phyloP scores from a whole-genome alignment of 257 asterid genomes.

The Ajuga chamaepitys region DNA sequence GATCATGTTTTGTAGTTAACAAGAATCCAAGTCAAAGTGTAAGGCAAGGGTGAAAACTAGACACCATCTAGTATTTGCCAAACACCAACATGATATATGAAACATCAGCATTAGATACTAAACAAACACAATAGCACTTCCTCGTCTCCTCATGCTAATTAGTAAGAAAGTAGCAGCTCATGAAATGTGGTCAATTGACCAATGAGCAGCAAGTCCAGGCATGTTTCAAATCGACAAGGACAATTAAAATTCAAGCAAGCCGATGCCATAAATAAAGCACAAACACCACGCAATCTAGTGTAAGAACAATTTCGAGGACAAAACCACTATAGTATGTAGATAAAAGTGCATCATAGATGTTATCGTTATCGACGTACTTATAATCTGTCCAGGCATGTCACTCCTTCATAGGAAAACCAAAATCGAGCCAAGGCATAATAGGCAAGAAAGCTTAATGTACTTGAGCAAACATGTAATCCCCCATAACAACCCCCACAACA shows the following conservation, averaged over 20 bases:
- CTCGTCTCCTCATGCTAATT: not conserved
- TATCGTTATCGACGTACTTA: not conserved
- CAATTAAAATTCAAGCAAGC: not conserved
- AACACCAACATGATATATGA: not conserved
- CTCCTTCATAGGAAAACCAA: not conserved
- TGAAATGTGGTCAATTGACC: not conserved
- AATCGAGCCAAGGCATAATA: not conserved
- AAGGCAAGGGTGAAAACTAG: not conserved
- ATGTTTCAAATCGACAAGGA: not conserved
- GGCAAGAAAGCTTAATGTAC: not conserved
- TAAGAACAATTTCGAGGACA: slow-evolving; percentile 5
- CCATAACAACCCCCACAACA: not conserved
- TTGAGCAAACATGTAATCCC: not conserved
- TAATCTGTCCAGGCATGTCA: not conserved
- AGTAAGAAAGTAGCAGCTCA: not conserved
- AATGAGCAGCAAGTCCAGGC: not conserved
- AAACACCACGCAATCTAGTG: not conserved
- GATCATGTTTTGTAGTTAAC: not conserved
- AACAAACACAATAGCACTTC: not conserved
- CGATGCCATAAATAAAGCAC: not conserved
- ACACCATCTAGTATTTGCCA: not conserved
- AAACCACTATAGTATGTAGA: not conserved
- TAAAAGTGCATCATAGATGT: not conserved
- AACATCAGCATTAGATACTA: not conserved
- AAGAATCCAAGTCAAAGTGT: not conserved